Conservation (phyloP, 2,329 filamentous ascomycete species). For the Alternaria sp. region DNA sequence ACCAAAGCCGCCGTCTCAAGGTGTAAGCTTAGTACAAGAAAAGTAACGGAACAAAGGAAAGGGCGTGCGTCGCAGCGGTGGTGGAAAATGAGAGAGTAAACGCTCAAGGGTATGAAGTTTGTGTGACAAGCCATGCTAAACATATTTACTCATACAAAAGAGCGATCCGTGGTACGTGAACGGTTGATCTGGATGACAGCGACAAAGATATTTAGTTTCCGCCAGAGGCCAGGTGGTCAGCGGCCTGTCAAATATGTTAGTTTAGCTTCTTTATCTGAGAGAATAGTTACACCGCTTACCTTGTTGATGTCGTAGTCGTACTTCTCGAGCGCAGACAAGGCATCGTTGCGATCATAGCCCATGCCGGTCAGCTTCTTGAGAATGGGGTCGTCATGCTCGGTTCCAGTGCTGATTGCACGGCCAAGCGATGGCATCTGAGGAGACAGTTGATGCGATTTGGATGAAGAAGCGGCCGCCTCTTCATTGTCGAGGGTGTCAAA, state of each 20-base stretch:
- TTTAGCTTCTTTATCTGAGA: background rate
- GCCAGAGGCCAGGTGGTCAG: slow-evolving; percentile 46
- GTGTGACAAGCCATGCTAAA: slow-evolving; percentile 37
- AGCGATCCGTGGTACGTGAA: slow-evolving; percentile 9
- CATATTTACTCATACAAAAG: slow-evolving; percentile 45
- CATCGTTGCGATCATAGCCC: slow-evolving; percentile 81
- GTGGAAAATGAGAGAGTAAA: slow-evolving; percentile 20
- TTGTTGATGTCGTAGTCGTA: slow-evolving; percentile 96
- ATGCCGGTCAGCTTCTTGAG: slow-evolving; percentile 88
- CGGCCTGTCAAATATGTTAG: slow-evolving; percentile 43
- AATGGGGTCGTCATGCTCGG: slow-evolving; percentile 89
- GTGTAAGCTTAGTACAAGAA: slow-evolving; percentile 16
- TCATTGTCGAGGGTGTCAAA: slow-evolving; percentile 49
- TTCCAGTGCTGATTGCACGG: slow-evolving; percentile 75
- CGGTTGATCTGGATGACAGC: background rate
- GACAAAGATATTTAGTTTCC: slow-evolving; percentile 10
- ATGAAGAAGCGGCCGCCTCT: slow-evolving; percentile 42
- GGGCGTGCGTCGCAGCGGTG: slow-evolving; percentile 8
- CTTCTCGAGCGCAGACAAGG: slow-evolving; percentile 84
- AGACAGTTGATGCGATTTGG: slow-evolving; percentile 31
- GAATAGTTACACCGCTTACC: slow-evolving; percentile 61
- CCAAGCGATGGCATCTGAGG: slow-evolving; percentile 61
- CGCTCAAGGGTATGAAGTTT: slow-evolving; percentile 32
- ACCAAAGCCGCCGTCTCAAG: slow-evolving; percentile 4
- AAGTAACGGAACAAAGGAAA: slow-evolving; percentile 8